A percentile compares a stretch with the other conserved stretches of the same genome.
Evolutionary conservation across 2,329 filamentous ascomycete species (phyloP).

Genomic region (Phialophora macrospora): DNA sequence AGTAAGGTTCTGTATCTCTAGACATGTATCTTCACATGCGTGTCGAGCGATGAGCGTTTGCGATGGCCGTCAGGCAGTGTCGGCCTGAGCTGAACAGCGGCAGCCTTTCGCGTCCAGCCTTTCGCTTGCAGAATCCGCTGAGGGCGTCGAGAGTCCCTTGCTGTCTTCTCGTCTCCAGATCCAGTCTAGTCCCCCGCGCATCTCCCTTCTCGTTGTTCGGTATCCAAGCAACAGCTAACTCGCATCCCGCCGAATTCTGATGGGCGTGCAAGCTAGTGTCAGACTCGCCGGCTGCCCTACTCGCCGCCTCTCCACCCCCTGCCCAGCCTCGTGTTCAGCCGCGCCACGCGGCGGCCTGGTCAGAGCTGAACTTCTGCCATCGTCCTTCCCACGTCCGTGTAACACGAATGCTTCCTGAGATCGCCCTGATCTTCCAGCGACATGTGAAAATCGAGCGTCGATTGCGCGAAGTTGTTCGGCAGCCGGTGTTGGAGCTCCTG

Average conservation of each 20-base stretch:
- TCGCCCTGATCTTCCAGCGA: not conserved
- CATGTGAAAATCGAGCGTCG: constrained; percentile 20
- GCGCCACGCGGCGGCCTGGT: constrained; percentile 11
- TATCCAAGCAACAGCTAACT: not conserved
- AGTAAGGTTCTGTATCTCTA: too few species aligned
- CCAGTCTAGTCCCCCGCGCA: too few species aligned
- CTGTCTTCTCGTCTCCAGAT: too few species aligned
- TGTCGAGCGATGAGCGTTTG: not conserved
- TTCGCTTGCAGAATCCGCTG: too few species aligned
- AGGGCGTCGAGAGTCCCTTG: too few species aligned
- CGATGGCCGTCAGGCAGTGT: not conserved
- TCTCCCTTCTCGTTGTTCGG: too few species aligned
- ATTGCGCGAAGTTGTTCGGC: not conserved
- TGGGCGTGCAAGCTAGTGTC: not conserved
- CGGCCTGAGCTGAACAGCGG: not conserved
- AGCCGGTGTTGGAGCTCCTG: not conserved
- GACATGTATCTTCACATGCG: not conserved
- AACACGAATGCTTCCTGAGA: not conserved
- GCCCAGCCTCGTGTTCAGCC: constrained; percentile 20
- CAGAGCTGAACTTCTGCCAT: constrained; percentile 9
- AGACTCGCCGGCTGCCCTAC: constrained; percentile 3
- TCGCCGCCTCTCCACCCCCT: not conserved
- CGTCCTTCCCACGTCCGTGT: constrained; percentile 3
- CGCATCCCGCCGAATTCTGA: not conserved
- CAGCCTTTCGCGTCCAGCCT: not conserved